A percentile compares a stretch with the other conserved stretches of the same genome.
These are phyloP conservation scores for Gleditsia sinensis DNA, from an alignment of 306 rosid species.

Conservation along the genomic window DNA sequence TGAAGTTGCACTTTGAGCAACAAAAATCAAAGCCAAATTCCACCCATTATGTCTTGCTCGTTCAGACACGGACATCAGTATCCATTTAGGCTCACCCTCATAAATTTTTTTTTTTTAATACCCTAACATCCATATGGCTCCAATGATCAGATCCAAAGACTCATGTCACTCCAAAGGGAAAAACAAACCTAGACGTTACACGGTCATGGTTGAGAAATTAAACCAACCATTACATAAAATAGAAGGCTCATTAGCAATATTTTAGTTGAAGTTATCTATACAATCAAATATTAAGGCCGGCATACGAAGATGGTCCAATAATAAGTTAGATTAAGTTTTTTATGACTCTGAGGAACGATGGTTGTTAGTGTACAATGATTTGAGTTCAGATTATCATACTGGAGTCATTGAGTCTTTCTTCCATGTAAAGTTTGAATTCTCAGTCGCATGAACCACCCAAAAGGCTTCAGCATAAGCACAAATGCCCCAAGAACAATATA, in stretches of 20 bases:
- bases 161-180: no score
- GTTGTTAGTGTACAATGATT: not conserved
- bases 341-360: not conserved
- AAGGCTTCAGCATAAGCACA: no score
- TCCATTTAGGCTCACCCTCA: no score
- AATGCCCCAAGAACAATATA: no score
- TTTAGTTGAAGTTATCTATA: not conserved
- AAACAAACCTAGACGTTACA: not conserved
- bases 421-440: not conserved
- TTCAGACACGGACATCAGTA: no score
- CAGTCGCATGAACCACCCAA: no score
- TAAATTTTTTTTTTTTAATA: no score
- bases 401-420: not conserved
- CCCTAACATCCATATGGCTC: not conserved
- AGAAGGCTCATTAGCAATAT: no score
- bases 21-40: not conserved
- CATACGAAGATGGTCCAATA: not conserved
- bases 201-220: not conserved
- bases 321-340: not conserved
- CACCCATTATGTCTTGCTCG: not conserved
- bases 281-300: not conserved
- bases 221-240: no score
- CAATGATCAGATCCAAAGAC: not conserved
- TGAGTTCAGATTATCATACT: not conserved
- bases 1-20: not conserved